A percentile compares a stretch with the other conserved stretches of the same genome.
Conservation (phyloP, 441 rosid genomes). For the Hura crepitans region DNA sequence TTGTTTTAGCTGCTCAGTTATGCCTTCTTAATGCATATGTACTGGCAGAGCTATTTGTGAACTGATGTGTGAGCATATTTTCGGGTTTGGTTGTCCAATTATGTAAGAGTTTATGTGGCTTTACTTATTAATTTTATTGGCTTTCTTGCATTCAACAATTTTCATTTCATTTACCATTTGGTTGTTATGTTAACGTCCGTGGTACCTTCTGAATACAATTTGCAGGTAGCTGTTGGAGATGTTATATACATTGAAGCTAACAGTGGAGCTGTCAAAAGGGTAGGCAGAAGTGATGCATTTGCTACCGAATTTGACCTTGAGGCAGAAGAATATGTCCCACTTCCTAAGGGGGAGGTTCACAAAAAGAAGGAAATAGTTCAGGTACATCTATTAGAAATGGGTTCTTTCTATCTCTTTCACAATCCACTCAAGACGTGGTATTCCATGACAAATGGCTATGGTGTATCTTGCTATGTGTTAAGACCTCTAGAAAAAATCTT, state of each 20-base stretch:
- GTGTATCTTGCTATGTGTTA: neutral
- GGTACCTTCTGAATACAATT: conserved; percentile 1
- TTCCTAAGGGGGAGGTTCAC: conserved; percentile 98
- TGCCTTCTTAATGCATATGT: neutral
- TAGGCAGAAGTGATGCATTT: conserved; percentile 94
- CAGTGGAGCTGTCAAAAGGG: conserved; percentile 96
- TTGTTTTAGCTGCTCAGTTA: neutral
- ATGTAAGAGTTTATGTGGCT: neutral
- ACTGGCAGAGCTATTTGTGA: neutral
- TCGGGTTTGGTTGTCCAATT: neutral
- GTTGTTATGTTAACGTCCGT: conserved; percentile 4
- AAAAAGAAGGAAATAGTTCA: conserved; percentile 98
- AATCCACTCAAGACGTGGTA: neutral
- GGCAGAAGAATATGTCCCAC: conserved; percentile 98
- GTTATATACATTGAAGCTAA: conserved; percentile 94
- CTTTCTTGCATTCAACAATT: neutral
- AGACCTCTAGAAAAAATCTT: neutral
- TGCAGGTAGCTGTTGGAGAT: conserved; percentile 95
- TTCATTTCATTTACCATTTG: neutral
- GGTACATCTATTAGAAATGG: conserved; percentile 37
- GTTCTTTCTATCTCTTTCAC: neutral
- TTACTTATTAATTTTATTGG: neutral
- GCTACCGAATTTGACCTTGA: conserved; percentile 96
- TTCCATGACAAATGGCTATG: neutral
- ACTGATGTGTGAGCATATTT: neutral